Evolutionary conservation across 495 filamentous ascomycete species (phyloP), one percentile per base, ranked within the genome.

Genomic region (Penicillium salamii): DNA sequence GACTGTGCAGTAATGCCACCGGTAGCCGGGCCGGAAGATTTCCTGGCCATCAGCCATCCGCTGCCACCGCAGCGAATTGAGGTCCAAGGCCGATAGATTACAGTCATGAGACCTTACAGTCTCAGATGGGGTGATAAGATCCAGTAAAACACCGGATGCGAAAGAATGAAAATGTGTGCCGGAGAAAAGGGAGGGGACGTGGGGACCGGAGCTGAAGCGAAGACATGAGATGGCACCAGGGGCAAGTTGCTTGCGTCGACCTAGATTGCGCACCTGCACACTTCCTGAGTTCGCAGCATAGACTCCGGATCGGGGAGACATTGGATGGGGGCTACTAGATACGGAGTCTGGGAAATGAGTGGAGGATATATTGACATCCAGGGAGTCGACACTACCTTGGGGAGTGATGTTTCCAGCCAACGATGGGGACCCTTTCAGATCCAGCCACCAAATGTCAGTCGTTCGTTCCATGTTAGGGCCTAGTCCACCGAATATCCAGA

Each of bases 401-500:
- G 81, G 75, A 34, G 85, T 81, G 15, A 79, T 78, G 33, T 84
- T 84, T 52, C 90, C 87, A 53, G 61, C 35, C 29, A 95, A 91
- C 39, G 86, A 87, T 28, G 87, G 92, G 50, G 81, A 91, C 46
- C 84, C 89, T 65, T 93, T 93, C 46, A 97, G 78, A 69, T 98
- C 93, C 33, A 98, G 75, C 88, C 92, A 97, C 86, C 91, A 96
- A 24, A 98, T 78, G 67, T 98, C 93, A 33, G 89, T 90, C 42
- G 86, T 88, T 58, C 92, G 89, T 66, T 96, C 91, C 90, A 96
- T 95, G 50, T 96, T 90, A 48, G 91, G 89, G 40, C 87, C 89
- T 42, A 97, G 72, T 18, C 93, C 93, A 29, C 93, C 93, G 69
- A 92, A 97, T n/a, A 97, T 91, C 92, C 92, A 98, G 23, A 98